A percentile compares a stretch with the other conserved stretches of the same genome.
Conservation (phyloP, 495 filamentous ascomycete species). For the Tirmania nivea region DNA sequence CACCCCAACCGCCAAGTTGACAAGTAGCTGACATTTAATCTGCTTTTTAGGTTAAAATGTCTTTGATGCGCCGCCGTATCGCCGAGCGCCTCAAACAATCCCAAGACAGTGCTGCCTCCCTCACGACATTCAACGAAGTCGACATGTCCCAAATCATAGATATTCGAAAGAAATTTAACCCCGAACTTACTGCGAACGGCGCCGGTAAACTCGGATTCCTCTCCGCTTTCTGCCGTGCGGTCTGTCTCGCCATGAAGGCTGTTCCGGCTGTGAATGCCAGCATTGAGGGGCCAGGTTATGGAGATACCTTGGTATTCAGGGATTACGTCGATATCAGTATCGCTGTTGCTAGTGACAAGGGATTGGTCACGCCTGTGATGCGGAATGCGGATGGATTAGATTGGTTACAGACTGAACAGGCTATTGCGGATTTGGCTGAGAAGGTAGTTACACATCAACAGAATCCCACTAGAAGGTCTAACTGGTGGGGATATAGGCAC, state of each 20-base stretch:
- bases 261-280: slow-evolving; percentile 92
- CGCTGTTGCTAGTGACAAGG: slow-evolving; percentile 93
- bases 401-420: slow-evolving; percentile 68
- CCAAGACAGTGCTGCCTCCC: slow-evolving; percentile 90
- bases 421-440: slow-evolving; percentile 84
- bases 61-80: slow-evolving; percentile 93
- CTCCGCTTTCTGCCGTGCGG: slow-evolving; percentile 87
- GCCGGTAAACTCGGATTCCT: slow-evolving; percentile 98
- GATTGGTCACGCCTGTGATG: slow-evolving; percentile 87
- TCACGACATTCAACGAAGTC: slow-evolving; percentile 98
- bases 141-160: slow-evolving; percentile 98
- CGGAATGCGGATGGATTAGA: slow-evolving; percentile 79
- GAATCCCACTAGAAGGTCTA: slow-evolving; percentile 24
- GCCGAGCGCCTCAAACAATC: slow-evolving; percentile 97
- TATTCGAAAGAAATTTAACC: slow-evolving; percentile 90
- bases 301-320: slow-evolving; percentile 92
- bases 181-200: slow-evolving; percentile 82
- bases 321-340: slow-evolving; percentile 98
- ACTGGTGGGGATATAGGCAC: slow-evolving; percentile 27
- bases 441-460: slow-evolving; percentile 34
- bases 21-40: neutral
- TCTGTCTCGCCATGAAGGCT: slow-evolving; percentile 80
- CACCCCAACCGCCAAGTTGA: neutral
- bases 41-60: slow-evolving; percentile 74
- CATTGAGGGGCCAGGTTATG: slow-evolving; percentile 83